Base-by-base conservation (phyloP, 2,329 filamentous ascomycete genomes). In the Xenosphaeropsis pyriputrescens region DNA sequence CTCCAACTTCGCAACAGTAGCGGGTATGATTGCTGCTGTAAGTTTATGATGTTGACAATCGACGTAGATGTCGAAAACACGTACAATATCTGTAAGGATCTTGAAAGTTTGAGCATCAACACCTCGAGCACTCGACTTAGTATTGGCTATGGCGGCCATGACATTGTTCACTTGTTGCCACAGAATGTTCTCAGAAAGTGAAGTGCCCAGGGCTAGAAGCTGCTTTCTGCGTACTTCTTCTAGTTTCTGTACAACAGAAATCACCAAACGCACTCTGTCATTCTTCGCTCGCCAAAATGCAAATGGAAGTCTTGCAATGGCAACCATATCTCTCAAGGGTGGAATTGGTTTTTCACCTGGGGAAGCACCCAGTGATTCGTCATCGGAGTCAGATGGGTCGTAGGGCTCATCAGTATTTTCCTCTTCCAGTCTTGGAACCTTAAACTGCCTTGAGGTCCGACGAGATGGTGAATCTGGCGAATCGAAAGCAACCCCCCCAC, bases 231-330 rank as follows among this genome's bases (percentile, higher is more conserved):
- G 32, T 22, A 14, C 15, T 18, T 19, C 30, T 11, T 39, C 32
- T 35, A 61, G 49, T 9, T 58, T 51, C 6, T 46, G 41, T 1
- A 69, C 46, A 2, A 60, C 43, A 37, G 64, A 63, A 35, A 65
- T 58, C 16, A 69, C 43, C 1, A 66, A 47, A 5, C 63, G 56
- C 30, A 60, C 57, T 9, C 39, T 41, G 36, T 55, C 49, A n/a
- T 26, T 14, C 14, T 41, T 22, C 7, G 43, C 41, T 26, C 39
- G 36, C 49, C 47, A 55, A 14, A 32, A 34, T 6, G 38, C 26
- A 35, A 43, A 45, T 2, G 38, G 37, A 34, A 41, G 47, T 32
- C 39, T 40, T 8, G 47, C 42, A 39, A 54, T 51, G 11, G 41
- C 41, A 7, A 32, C 40, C 15, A 48, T 42, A 30, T 51, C 36